Conservation (phyloP, 2,329 filamentous ascomycete genomes). For the Aspergillus pseudoviridinutans region DNA sequence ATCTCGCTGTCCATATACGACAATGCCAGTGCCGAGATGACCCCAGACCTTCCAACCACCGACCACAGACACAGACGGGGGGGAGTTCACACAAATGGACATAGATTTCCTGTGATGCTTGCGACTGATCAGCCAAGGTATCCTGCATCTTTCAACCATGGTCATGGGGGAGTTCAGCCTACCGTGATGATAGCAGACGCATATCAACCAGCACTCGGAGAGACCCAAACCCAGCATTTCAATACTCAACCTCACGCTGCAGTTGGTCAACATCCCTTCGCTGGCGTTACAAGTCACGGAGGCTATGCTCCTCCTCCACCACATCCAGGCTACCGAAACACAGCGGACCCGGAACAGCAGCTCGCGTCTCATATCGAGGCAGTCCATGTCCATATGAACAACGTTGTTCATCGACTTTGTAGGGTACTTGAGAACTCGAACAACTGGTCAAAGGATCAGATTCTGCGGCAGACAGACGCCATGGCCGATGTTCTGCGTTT, state of each 20-base stretch:
- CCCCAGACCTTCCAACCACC: not conserved
- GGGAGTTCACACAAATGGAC: not conserved
- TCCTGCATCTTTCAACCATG: not conserved
- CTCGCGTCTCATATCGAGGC: slow-evolving; percentile 14
- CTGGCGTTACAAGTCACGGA: slow-evolving; percentile 17
- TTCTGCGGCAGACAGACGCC: slow-evolving; percentile 16
- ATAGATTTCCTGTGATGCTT: not conserved
- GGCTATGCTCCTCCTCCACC: slow-evolving; percentile 24
- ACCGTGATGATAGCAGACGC: not conserved
- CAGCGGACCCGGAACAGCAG: slow-evolving; percentile 19
- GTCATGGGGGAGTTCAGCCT: not conserved
- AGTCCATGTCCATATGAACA: slow-evolving; percentile 20
- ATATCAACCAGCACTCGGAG: not conserved
- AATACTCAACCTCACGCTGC: not conserved
- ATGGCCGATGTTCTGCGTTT: slow-evolving; percentile 13
- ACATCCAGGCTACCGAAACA: slow-evolving; percentile 19
- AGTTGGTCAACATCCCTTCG: slow-evolving; percentile 2
- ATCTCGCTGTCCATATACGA: not conserved
- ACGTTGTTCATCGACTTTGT: slow-evolving; percentile 8
- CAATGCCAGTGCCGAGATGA: not conserved
- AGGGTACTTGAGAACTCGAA: slow-evolving; percentile 15
- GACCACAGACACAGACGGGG: not conserved
- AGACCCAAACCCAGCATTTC: not conserved
- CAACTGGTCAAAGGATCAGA: slow-evolving; percentile 20
- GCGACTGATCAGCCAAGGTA: not conserved